Evolutionary conservation across 345 rosid genomes (phyloP), one percentile per base, ranked within the genome.

Genomic region (Aquilaria malaccensis): DNA sequence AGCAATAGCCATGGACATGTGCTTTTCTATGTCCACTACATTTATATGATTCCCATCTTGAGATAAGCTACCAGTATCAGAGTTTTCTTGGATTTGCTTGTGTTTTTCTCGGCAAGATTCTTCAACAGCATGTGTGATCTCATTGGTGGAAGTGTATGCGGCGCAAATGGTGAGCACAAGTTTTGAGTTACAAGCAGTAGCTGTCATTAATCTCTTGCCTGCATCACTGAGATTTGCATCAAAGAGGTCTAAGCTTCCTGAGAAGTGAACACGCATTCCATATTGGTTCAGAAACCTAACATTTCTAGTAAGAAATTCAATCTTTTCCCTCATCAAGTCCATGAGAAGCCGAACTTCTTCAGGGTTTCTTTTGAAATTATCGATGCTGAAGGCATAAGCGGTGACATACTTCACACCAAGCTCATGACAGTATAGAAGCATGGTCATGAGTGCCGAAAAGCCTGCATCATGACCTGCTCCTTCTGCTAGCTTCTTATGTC

Each of bases 351-450:
- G 65, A 32, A 83, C 83, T 60, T 79, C 81, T 47, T 79, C 76
- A 2, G 77, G 85, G 46, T 45, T 55, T 61, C 83, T 63, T 61
- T 75, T 83, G 59, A 83, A 83, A 61, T 81, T 83, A 50, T 81
- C 82, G 13, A 81, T 81, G 76, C 85, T 81, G 59, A 81, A 81
- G 64, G 85, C 83, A 55, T 79, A 83, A 47, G 71, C 59, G 2
- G 85, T 76, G 15, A 78, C 64, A 45, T 74, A 74, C 47, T 69
- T 78, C 33, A 83, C 76, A 32, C 82, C 82, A 46, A 83, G 72
- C 48, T 83, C 79, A 15, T 76, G 76, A 69, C 83, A 78, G 72
- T 73, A 68, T 4, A 58, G 74, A 45, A 81, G 77, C 22, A 81
- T 65, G n/a, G 77, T 58, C 33, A 71, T 48, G 12, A 78, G 79